A percentile compares a stretch with the other conserved stretches of the same genome.
Conservation (phyloP, 2,329 filamentous ascomycete species). For the Pseudogymnoascus sp. region DNA sequence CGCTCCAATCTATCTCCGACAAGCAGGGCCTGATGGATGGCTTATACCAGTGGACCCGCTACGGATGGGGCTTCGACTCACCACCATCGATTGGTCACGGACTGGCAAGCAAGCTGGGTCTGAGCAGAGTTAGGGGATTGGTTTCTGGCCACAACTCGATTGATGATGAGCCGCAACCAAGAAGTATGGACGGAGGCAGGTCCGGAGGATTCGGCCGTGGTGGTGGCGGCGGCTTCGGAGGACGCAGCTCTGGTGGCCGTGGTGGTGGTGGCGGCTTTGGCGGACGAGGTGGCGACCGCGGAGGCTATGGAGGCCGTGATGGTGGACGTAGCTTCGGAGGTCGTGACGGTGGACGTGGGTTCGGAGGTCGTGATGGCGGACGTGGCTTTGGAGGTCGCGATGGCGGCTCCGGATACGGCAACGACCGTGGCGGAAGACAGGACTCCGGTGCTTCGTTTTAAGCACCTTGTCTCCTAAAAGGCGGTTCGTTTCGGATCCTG, state of each 20-base stretch:
- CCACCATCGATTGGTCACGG: constrained; percentile 21
- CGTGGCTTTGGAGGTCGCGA: constrained; percentile 9
- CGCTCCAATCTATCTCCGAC: constrained; percentile 6
- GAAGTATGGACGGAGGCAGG: constrained; percentile 3
- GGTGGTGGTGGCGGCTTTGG: background rate
- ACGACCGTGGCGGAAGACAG: background rate
- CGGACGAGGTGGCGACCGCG: background rate
- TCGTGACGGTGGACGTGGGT: background rate
- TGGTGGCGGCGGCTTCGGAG: background rate
- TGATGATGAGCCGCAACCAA: background rate
- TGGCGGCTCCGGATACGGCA: constrained; percentile 8
- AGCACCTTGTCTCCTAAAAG: background rate
- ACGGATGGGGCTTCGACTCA: constrained; percentile 26
- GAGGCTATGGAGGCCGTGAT: background rate
- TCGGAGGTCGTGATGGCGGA: constrained; percentile 9
- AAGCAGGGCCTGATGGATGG: constrained; percentile 11
- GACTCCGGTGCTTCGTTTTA: background rate
- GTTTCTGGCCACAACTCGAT: constrained; percentile 5
- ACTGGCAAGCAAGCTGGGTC: constrained; percentile 20
- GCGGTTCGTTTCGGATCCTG: background rate
- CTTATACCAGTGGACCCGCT: constrained; percentile 25
- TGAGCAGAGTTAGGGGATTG: constrained; percentile 11
- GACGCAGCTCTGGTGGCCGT: background rate
- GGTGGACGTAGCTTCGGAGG: constrained; percentile 9
- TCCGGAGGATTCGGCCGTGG: constrained; percentile 3